Evolutionary conservation across 345 rosid species (phyloP), one percentile per base, ranked within the genome.

Genomic region (Atalantia buxifolia): DNA sequence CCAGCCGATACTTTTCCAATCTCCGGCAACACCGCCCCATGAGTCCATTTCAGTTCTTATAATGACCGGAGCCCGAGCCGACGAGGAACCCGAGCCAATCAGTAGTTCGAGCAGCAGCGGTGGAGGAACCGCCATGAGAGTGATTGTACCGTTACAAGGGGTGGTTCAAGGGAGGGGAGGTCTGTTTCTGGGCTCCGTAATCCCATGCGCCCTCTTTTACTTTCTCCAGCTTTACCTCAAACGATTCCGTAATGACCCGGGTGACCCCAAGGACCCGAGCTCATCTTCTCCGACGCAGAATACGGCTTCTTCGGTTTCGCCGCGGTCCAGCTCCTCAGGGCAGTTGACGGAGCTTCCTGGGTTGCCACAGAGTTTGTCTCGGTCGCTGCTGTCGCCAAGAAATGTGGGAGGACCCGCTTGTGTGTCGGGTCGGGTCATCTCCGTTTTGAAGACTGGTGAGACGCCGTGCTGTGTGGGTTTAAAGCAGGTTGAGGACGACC

Each of bases 101-200:
- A 42, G 84, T 59, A 24, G 80, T 55, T n/a, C 68, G 50, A 45
- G 50, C 40, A 31, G 64, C 22, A 80, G 87, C 12, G 86, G 90
- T 30, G 85, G 93, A 50, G 89, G 91, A 48, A 85, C 96, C 36
- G 98, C 87, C 86, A 95, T 95, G 99, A 91, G 98, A 78, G 87
- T 95, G 35, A 93, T 95, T 35, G 97, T 95, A 59, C 99, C 99
- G 2, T 83, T 95, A 71, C 99, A 95, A 76, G 99, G 98, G 2
- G 86, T 95, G 27, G 98, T 93, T 67, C 99, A 95, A 71, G 98
- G 97, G 18, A 84, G 99, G 35, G 98, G 98, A 14, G 99, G 98
- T 5, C 83, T 95, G n/a, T 85, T 95, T 70, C 75, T 95, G 50
- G 99, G 99, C 75, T 90, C 97, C 48, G 92, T 92, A 59, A 93